A percentile compares a stretch with the other conserved stretches of the same genome.
phyloP scores from a whole-genome alignment of 2,329 filamentous ascomycete genomes.

The Calonectria naviculata region DNA sequence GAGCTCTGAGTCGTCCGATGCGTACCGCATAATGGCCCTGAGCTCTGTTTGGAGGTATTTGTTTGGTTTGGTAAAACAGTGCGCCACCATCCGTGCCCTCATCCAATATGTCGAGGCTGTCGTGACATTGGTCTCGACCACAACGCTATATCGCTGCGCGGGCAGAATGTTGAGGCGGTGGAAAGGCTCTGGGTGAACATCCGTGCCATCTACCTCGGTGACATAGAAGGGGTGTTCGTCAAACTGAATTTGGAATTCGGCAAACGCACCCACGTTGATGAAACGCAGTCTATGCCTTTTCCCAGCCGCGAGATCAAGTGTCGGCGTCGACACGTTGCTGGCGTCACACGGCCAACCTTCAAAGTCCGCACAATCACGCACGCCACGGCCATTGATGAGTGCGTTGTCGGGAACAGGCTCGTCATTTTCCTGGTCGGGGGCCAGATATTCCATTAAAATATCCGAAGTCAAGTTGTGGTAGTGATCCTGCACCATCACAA shows the following conservation, averaged over 20 bases:
- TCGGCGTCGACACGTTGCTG: conserved; percentile 49
- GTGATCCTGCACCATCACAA: conserved; percentile 78
- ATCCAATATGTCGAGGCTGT: conserved; percentile 70
- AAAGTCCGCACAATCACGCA: conserved; percentile 49
- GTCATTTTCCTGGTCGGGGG: conserved; percentile 63
- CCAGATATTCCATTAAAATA: conserved; percentile 66
- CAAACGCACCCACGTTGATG: conserved; percentile 77
- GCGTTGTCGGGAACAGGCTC: conserved; percentile 75
- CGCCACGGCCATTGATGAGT: conserved; percentile 67
- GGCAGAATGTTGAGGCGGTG: conserved; percentile 74
- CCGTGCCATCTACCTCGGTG: conserved; percentile 77
- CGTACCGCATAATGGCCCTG: conserved; percentile 46
- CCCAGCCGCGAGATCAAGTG: conserved; percentile 60
- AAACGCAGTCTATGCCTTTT: conserved; percentile 74
- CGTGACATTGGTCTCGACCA: conserved; percentile 70
- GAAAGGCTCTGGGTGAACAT: conserved; percentile 68
- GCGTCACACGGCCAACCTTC: conserved; percentile 57
- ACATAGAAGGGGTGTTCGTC: conserved; percentile 74
- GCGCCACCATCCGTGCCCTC: conserved; percentile 60
- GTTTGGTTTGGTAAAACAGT: conserved; percentile 51
- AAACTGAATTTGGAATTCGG: conserved; percentile 77
- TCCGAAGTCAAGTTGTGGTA: conserved; percentile 70
- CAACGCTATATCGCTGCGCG: conserved; percentile 77
- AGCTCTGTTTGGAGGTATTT: conserved; percentile 43
- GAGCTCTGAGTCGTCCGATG: fast-evolving